Percentiles rank a stretch among this genome's conserved stretches.
Conservation (phyloP, 768 basidiomycete species). For the Boletellus sp. region DNA sequence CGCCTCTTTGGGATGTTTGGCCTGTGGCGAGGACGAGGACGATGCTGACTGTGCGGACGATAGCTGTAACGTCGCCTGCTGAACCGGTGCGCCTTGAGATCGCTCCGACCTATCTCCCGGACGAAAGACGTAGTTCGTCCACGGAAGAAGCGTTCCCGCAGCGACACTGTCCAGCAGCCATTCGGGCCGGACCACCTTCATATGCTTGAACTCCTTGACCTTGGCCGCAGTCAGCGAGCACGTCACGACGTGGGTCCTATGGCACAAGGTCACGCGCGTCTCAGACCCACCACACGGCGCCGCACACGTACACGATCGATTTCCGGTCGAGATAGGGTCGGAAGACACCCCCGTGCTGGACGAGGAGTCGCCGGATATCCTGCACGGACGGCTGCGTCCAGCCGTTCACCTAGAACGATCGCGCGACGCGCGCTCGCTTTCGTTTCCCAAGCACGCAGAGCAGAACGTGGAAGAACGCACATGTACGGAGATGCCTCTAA, state of each 20-base stretch:
- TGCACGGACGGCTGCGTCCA: slow-evolving; percentile 85
- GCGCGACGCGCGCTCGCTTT: background rate
- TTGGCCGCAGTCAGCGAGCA: slow-evolving; percentile 89
- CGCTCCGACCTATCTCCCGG: slow-evolving; percentile 46
- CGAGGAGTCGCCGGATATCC: slow-evolving; percentile 73
- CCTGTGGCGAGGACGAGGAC: background rate
- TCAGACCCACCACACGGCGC: background rate
- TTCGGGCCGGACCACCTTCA: slow-evolving; percentile 86
- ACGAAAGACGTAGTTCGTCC: slow-evolving; percentile 68
- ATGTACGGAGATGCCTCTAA: slow-evolving; percentile 75
- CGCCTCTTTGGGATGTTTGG: background rate
- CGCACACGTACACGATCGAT: slow-evolving; percentile 54
- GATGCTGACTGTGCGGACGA: slow-evolving; percentile 6
- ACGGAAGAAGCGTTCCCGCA: slow-evolving; percentile 66
- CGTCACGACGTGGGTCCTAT: slow-evolving; percentile 88
- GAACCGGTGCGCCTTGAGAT: slow-evolving; percentile 42
- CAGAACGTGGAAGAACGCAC: slow-evolving; percentile 44
- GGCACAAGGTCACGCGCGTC: background rate
- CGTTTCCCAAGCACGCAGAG: background rate
- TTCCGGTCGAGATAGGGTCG: slow-evolving; percentile 83
- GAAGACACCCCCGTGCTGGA: slow-evolving; percentile 79
- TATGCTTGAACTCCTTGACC: slow-evolving; percentile 78
- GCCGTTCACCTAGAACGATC: slow-evolving; percentile 70
- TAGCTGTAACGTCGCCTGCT: slow-evolving; percentile 17
- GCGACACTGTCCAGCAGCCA: slow-evolving; percentile 86